Percentiles rank a stretch among this genome's conserved stretches.
Evolutionary conservation across 2,329 filamentous ascomycete species (phyloP).

Genomic region (Alternaria triticimaculans): DNA sequence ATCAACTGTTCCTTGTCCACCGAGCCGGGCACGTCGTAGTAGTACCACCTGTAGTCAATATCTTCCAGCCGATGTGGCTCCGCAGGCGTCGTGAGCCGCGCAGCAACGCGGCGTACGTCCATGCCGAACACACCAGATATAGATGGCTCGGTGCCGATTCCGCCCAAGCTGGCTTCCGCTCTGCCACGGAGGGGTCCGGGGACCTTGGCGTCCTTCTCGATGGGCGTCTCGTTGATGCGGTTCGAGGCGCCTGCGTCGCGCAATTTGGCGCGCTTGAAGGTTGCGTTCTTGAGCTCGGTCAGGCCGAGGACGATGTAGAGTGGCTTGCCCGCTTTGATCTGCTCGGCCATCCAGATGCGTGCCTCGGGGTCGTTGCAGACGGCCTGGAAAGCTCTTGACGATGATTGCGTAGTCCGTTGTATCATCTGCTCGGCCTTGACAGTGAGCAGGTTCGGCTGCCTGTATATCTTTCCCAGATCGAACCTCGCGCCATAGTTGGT

Average conservation of each 20-base stretch:
- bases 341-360: slow-evolving; percentile 39
- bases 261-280: slow-evolving; percentile 46
- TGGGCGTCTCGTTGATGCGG: slow-evolving; percentile 40
- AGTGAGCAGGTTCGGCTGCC: slow-evolving; percentile 46
- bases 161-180: slow-evolving; percentile 35
- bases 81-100: slow-evolving; percentile 40
- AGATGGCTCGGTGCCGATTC: slow-evolving; percentile 36
- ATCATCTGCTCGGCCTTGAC: slow-evolving; percentile 49
- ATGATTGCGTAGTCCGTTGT: slow-evolving; percentile 40
- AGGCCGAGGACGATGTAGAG: slow-evolving; percentile 46
- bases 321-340: slow-evolving; percentile 36
- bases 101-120: slow-evolving; percentile 41
- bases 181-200: slow-evolving; percentile 37
- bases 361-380: slow-evolving; percentile 45
- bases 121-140: slow-evolving; percentile 48
- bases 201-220: slow-evolving; percentile 44
- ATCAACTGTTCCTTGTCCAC: slow-evolving; percentile 44
- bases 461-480: slow-evolving; percentile 46
- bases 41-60: slow-evolving; percentile 42
- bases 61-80: slow-evolving; percentile 44
- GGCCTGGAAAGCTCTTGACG: slow-evolving; percentile 37
- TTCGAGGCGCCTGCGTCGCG: slow-evolving; percentile 46
- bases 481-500: slow-evolving; percentile 49
- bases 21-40: slow-evolving; percentile 39
- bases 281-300: slow-evolving; percentile 49